Percentiles rank a stretch among this genome's conserved stretches.
phyloP scores from a whole-genome alignment of 2,329 filamentous ascomycete species.

The Claviceps africana region DNA sequence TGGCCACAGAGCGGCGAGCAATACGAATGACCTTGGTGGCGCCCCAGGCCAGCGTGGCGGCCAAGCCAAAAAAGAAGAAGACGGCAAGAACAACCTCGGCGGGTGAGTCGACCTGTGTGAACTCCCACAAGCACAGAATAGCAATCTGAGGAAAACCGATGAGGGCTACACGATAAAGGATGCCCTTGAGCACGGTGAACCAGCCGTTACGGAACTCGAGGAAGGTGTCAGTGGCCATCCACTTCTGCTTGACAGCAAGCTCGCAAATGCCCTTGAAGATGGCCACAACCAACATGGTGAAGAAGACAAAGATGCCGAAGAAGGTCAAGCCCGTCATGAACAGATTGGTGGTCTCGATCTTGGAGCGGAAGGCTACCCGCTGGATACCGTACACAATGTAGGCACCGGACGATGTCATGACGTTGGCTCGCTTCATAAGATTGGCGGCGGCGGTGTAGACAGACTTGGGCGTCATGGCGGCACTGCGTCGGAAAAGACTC shows the following conservation, averaged over 20 bases:
- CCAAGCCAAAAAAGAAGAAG: constrained; percentile 75
- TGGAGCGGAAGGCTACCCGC: constrained; percentile 61
- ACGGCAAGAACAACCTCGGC: constrained; percentile 78
- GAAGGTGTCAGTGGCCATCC: constrained; percentile 77
- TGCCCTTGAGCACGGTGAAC: constrained; percentile 84
- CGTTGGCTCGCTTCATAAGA: constrained; percentile 40
- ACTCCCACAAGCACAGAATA: constrained; percentile 85
- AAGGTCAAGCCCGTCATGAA: constrained; percentile 86
- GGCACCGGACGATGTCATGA: constrained; percentile 38
- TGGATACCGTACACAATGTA: constrained; percentile 68
- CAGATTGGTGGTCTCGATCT: constrained; percentile 81
- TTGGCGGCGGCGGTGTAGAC: constrained; percentile 19
- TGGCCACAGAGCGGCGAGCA: constrained; percentile 71
- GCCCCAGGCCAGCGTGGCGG: constrained; percentile 68
- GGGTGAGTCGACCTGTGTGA: constrained; percentile 71
- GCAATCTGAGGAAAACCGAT: constrained; percentile 88
- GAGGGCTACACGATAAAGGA: constrained; percentile 77
- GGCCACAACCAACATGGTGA: constrained; percentile 58
- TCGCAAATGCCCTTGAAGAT: constrained; percentile 75
- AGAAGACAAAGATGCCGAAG: constrained; percentile 69
- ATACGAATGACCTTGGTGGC: constrained; percentile 80
- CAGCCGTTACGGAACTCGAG: constrained; percentile 89
- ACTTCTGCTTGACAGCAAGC: constrained; percentile 55
- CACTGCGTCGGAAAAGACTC: constrained; percentile 39
- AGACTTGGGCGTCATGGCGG: constrained; percentile 34